Evolutionary conservation across 805 yeast species (phyloP), one percentile per base, ranked within the genome.

Genomic region (Candida caryicola): DNA sequence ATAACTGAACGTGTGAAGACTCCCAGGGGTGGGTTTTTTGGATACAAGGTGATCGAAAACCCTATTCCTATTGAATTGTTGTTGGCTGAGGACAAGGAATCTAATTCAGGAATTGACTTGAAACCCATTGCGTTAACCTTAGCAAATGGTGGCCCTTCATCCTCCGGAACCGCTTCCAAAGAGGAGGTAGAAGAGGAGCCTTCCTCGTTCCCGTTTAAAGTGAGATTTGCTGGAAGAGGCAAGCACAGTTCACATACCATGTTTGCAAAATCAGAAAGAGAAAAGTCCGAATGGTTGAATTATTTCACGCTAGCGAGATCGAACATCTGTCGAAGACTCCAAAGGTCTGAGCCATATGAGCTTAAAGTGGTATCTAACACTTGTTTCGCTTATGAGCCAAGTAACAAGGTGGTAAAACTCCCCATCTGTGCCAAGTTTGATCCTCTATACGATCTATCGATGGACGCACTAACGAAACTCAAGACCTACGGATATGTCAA

Each of bases 61-160:
- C 86, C 87, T 1, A 75, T 81, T 7, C 82, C 85, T 0, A 66
- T 79, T 17, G 83, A 77, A 47, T 78, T 76, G 44, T 52, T 82
- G 29, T 66, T 76, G 37, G 60, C 79, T 12, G 83, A 78, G 53
- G 62, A 67, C 0, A 73, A 64, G 51, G 59, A 50, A 17, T 31
- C 50, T 1, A 46, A 51, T 1, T 34, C 51, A 4, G 41, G 31
- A 27, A 18, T 26, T 2, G 34, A 23, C 17, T 26, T 29, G 10
- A 42, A 30, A 5, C 30, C 36, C n/a, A 40, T 54, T 9, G 41
- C 53, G 1, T 48, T 46, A 31, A 31, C 18, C n/a, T 15, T 51
- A 31, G 19, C 29, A 23, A 31, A 48, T 7, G 30, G 23, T 5
- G 30, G 42, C 3, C 38, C 35, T 26, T 12, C 18, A n/a, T 5